Percentiles rank a stretch among this genome's conserved stretches.
Evolutionary conservation across 2,329 filamentous ascomycete species (phyloP).

Genomic region (Hansfordia pulvinata): DNA sequence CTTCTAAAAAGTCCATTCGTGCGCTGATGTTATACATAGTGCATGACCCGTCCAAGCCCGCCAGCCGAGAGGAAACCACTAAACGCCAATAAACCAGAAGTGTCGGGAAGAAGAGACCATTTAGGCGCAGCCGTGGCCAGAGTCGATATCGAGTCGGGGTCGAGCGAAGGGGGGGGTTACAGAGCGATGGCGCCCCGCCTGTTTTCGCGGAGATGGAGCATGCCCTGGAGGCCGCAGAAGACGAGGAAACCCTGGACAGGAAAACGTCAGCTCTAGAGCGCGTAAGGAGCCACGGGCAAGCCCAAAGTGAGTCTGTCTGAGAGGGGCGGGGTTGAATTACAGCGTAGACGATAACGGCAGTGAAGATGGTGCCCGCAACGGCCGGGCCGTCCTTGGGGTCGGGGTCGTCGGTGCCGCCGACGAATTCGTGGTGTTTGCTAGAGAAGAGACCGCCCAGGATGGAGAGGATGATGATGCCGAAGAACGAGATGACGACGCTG

Average conservation of each 20-base stretch:
- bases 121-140: no score
- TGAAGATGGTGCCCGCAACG: slow-evolving; percentile 76
- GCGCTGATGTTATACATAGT: no score
- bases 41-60: no score
- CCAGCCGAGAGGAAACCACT: no score
- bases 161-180: no score
- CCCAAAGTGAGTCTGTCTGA: not conserved
- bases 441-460: slow-evolving; percentile 60
- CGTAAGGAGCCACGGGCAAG: not conserved
- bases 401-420: slow-evolving; percentile 60
- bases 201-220: slow-evolving; percentile 72
- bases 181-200: slow-evolving; percentile 74
- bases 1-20: no score
- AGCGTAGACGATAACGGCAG: slow-evolving; percentile 75
- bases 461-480: slow-evolving; percentile 53
- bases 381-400: slow-evolving; percentile 57
- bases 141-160: no score
- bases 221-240: slow-evolving; percentile 83
- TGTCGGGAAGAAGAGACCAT: no score
- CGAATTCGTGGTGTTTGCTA: slow-evolving; percentile 68
- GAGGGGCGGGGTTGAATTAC: slow-evolving; percentile 31
- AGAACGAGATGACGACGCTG: slow-evolving; percentile 60
- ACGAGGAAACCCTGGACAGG: slow-evolving; percentile 62
- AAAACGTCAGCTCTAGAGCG: slow-evolving; percentile 3
- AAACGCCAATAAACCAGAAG: no score